phyloP scores from a whole-genome alignment of 2,329 filamentous ascomycete species.

The Niveomyces coronatus region DNA sequence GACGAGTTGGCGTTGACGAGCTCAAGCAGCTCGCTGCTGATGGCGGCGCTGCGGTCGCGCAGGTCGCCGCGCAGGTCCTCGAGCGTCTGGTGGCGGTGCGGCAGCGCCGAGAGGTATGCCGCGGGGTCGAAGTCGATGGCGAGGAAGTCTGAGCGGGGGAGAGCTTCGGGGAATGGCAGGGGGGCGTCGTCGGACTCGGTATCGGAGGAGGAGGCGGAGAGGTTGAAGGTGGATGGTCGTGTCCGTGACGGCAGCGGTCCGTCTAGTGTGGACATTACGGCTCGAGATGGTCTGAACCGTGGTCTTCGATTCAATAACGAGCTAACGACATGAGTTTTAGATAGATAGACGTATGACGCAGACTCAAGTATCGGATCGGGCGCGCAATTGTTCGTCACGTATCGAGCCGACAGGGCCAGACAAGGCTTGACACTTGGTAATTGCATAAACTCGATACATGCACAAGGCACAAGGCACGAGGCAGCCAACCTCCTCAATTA shows the following conservation, averaged over 20 bases:
- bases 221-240: constrained; percentile 25
- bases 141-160: constrained; percentile 77
- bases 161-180: constrained; percentile 79
- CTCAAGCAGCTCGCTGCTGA: constrained; percentile 81
- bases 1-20: constrained; percentile 94
- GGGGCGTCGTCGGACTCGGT: constrained; percentile 54
- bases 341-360: too few species aligned
- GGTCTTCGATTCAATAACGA: too few species aligned
- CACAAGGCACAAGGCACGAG: too few species aligned
- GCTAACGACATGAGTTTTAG: too few species aligned
- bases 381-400: too few species aligned
- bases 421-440: too few species aligned
- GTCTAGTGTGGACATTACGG: neutral
- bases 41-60: constrained; percentile 64
- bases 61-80: constrained; percentile 86
- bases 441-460: too few species aligned
- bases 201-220: constrained; percentile 29
- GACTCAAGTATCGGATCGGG: too few species aligned
- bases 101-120: constrained; percentile 68
- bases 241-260: neutral
- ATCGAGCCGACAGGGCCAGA: too few species aligned
- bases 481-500: too few species aligned
- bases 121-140: constrained; percentile 66
- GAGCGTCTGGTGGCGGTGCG: constrained; percentile 86
- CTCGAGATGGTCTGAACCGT: too few species aligned